A percentile compares a stretch with the other conserved stretches of the same genome.
Conservation (phyloP, 176 grass and related monocot species). For the Olyra latifolia region DNA sequence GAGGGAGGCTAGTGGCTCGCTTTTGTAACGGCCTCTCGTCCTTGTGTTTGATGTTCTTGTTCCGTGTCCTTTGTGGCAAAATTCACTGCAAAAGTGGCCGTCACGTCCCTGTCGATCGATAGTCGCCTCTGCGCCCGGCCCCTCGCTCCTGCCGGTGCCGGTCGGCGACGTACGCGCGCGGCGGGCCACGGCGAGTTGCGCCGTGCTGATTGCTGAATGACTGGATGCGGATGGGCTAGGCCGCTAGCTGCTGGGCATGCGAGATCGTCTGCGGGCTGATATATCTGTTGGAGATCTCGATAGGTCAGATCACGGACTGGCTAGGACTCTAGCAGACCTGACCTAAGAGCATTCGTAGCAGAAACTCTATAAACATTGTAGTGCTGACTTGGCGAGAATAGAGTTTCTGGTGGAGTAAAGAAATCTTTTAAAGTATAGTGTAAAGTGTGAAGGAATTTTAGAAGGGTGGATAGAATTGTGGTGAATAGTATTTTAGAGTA, state of each 20-base stretch:
- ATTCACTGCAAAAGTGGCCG: slow-evolving; percentile 23
- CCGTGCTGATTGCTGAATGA: neutral
- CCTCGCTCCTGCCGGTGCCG: slow-evolving; percentile 4
- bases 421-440: no score
- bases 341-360: no score
- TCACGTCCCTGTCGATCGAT: neutral
- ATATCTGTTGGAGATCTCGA: no score
- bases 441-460: no score
- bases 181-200: neutral
- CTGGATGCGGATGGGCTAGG: neutral
- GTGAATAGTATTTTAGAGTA: no score
- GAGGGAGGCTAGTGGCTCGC: no score
- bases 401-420: no score
- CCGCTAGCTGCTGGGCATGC: neutral
- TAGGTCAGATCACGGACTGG: no score
- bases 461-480: no score
- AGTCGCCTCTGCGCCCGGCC: neutral
- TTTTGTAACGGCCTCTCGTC: neutral
- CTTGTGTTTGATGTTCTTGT: slow-evolving; percentile 5
- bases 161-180: neutral
- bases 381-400: no score
- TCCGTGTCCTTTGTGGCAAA: neutral
- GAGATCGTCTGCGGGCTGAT: neutral
- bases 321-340: no score
- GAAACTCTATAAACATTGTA: no score